A percentile compares a stretch with the other conserved stretches of the same genome.
These are phyloP conservation scores for Carex kokanica DNA, from an alignment of 176 grass and related monocot genomes.

Conservation along the genomic window DNA sequence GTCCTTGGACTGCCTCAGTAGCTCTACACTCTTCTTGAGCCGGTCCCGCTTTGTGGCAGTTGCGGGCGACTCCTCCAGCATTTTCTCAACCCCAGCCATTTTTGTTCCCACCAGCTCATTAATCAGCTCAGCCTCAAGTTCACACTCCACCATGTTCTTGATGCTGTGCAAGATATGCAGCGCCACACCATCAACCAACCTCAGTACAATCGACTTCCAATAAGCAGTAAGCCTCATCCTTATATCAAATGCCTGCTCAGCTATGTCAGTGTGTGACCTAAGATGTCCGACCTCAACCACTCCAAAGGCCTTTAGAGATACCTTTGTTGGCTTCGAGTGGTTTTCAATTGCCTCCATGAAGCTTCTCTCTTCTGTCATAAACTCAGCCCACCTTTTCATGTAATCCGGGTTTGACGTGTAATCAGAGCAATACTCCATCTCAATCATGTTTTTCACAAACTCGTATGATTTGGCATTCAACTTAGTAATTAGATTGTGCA, in stretches of 20 bases:
- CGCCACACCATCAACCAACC: not conserved
- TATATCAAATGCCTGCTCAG: conserved; percentile 29
- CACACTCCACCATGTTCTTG: conserved; percentile 14
- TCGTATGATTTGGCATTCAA: not conserved
- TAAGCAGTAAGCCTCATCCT: conserved; percentile 25
- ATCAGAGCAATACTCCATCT: conserved; percentile 28
- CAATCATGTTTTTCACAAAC: conserved; percentile 27
- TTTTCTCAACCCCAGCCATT: conserved; percentile 14
- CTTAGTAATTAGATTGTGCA: conserved; percentile 12
- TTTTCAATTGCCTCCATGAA: conserved; percentile 12
- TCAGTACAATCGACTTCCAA: conserved; percentile 16
- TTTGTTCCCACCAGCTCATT: not conserved
- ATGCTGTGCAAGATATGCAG: conserved; percentile 16
- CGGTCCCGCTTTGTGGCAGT: conserved; percentile 16
- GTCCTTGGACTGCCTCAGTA: conserved; percentile 26
- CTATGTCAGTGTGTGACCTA: not conserved
- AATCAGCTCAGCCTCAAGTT: conserved; percentile 19
- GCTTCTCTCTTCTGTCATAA: not conserved
- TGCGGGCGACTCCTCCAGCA: conserved; percentile 29
- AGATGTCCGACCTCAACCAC: conserved; percentile 17
- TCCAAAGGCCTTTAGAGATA: conserved; percentile 6
- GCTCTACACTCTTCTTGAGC: conserved; percentile 16
- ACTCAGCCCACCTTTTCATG: conserved; percentile 23
- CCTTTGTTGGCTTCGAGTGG: not conserved
- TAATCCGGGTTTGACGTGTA: conserved; percentile 33